Evolutionary conservation across 495 filamentous ascomycete genomes (phyloP).

Genomic region (Aspergillus affinis): DNA sequence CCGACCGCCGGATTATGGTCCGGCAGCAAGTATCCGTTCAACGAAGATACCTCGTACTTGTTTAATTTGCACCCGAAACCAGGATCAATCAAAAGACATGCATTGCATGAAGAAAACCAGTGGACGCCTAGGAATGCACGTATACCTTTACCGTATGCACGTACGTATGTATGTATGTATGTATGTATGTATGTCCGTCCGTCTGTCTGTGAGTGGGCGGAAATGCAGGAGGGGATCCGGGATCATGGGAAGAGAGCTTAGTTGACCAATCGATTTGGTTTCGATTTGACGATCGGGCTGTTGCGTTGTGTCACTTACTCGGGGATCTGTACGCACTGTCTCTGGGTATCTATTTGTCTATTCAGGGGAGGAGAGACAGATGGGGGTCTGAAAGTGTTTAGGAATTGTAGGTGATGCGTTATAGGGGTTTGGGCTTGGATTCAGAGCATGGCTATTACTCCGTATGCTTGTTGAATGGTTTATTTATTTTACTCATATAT

Average conservation of each 20-base stretch:
- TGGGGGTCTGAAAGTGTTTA: background rate
- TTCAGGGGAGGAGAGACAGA: background rate
- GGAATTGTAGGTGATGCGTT: too few species aligned
- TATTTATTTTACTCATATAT: too few species aligned
- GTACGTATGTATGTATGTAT: background rate
- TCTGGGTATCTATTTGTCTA: background rate
- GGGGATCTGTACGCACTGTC: too few species aligned
- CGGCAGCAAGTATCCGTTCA: background rate
- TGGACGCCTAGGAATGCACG: background rate
- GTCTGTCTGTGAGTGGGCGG: background rate
- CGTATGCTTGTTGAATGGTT: too few species aligned
- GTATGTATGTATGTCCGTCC: too few species aligned
- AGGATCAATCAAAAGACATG: slow-evolving; percentile 1
- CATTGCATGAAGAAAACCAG: slow-evolving; percentile 2
- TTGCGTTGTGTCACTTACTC: background rate
- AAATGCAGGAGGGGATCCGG: slow-evolving; percentile 17
- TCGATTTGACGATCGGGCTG: slow-evolving; percentile 2
- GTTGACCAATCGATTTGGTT: slow-evolving; percentile 8
- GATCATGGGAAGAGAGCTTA: slow-evolving; percentile 10
- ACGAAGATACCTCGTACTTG: background rate
- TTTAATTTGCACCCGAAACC: background rate
- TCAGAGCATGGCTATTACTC: too few species aligned
- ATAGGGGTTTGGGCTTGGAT: too few species aligned
- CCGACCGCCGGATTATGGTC: background rate
- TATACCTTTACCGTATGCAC: background rate